phyloP scores from a whole-genome alignment of 2,329 filamentous ascomycete genomes.

The Penicillium decumbens region DNA sequence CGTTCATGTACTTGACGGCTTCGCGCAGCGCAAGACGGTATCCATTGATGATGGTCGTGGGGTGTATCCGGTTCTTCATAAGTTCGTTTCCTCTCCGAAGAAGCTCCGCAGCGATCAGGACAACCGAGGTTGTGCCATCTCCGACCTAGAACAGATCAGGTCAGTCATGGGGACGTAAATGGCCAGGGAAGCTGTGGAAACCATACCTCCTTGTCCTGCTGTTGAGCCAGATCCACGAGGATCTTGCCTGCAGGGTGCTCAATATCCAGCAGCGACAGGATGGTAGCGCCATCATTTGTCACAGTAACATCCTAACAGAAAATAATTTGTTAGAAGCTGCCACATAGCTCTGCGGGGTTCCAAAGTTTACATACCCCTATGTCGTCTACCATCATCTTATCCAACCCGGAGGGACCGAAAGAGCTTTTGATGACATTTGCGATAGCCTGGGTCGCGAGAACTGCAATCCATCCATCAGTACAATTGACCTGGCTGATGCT shows the following conservation, averaged over 20 bases:
- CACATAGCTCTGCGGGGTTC: constrained; percentile 19
- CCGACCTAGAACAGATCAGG: constrained; percentile 56
- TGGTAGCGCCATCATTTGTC: constrained; percentile 97
- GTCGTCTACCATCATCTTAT: constrained; percentile 99
- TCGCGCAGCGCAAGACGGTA: constrained; percentile 93
- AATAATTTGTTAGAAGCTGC: constrained; percentile 19
- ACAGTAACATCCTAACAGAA: constrained; percentile 82
- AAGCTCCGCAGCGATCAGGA: constrained; percentile 93
- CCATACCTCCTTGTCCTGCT: constrained; percentile 85
- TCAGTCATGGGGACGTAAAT: constrained; percentile 9
- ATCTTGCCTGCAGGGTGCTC: constrained; percentile 99
- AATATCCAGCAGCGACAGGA: constrained; percentile 89
- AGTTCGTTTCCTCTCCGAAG: constrained; percentile 91
- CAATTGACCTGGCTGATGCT: constrained; percentile 4
- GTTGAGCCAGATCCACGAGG: constrained; percentile 91
- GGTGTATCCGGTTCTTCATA: constrained; percentile 99
- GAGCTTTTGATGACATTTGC: constrained; percentile 99
- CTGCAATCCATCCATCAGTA: constrained; percentile 44
- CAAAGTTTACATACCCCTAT: constrained; percentile 66
- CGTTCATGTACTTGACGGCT: constrained; percentile 97
- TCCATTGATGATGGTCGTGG: constrained; percentile 97
- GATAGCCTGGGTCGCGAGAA: constrained; percentile 91
- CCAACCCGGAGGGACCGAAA: constrained; percentile 91
- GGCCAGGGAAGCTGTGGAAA: not conserved
- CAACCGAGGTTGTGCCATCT: constrained; percentile 95